These are phyloP conservation scores for Diaporthe capsici DNA, from an alignment of 2,329 filamentous ascomycete genomes.

Conservation along the genomic window DNA sequence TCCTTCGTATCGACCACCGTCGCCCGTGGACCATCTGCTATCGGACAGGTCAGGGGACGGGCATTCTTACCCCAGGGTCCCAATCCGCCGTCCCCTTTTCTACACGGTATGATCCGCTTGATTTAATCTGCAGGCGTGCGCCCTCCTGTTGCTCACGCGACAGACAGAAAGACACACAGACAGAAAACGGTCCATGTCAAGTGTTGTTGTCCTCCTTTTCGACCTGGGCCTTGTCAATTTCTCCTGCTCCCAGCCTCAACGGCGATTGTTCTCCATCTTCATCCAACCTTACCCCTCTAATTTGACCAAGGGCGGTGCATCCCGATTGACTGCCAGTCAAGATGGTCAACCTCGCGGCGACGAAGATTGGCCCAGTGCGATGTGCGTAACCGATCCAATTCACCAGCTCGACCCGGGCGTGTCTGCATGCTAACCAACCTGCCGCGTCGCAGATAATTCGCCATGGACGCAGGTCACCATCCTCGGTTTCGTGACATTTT, in stretches of 20 bases:
- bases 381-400: conserved; percentile 19
- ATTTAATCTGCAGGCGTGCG: conserved; percentile 15
- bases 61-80: conserved; percentile 18
- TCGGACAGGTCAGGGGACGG: conserved; percentile 9
- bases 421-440: background rate
- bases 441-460: conserved; percentile 39
- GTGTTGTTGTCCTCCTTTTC: conserved; percentile 1
- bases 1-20: conserved; percentile 21
- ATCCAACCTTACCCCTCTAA: background rate
- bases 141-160: background rate
- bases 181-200: background rate
- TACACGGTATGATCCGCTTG: conserved; percentile 2
- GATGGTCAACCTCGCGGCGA: conserved; percentile 41
- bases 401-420: background rate
- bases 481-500: conserved; percentile 45
- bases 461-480: conserved; percentile 45
- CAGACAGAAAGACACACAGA: background rate
- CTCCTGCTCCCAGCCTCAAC: background rate
- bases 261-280: background rate
- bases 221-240: background rate
- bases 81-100: conserved; percentile 26
- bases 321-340: conserved; percentile 5
- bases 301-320: background rate
- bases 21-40: conserved; percentile 14
- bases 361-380: conserved; percentile 39